Base-by-base conservation (phyloP, 1,139 yeast genomes). In the Yamadazyma atmosphaerica region DNA sequence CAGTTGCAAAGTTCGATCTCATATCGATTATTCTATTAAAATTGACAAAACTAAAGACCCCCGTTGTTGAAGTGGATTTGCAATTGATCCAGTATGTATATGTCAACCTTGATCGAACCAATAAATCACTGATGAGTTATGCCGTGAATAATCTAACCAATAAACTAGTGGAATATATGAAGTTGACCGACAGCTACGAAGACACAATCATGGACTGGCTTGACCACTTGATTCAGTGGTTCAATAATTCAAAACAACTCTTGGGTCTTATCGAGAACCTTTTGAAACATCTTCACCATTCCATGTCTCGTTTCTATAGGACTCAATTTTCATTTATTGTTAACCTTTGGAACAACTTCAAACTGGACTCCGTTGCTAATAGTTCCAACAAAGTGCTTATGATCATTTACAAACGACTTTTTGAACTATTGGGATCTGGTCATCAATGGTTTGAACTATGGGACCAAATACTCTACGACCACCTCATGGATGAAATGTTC, bases 311-410 rank as follows among this genome's bases (percentile, higher is more conserved):
- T 7, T 22, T 42, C 12, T 34, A 13, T 12, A 11, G 21, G 4
- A 6, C 14, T 15, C 13, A 36, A n/a, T 6, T 15, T 7, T 17
- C 8, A 18, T 42, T 47, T 22, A 34, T 46, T 2, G 14, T 22
- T 12, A 18, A 13, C 6, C 32, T 49, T 6, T 41, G 40, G 19
- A 35, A 34, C 7, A 45, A 46, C 25, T 46, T 46, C 23, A n/a
- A n/a, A 6, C 27, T 32, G 1, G 80, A 77, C 47, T 75, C 86
- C 0, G 56, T 86, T 38, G 84, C 94, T 0, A 84, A 81, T 46
- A 74, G 84, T 1, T 74, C 83, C 12, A 83, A 87, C 19, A 85
- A 82, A 53, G 72, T 86, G 12, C 49, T 87, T 1, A 67, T 69
- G 12, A 58, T 79, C 0, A 49, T 85, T 2, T 65, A 68, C 38